Base-by-base conservation (phyloP, 1,284 basidiomycete species). In the Apiotrichum gracile region DNA sequence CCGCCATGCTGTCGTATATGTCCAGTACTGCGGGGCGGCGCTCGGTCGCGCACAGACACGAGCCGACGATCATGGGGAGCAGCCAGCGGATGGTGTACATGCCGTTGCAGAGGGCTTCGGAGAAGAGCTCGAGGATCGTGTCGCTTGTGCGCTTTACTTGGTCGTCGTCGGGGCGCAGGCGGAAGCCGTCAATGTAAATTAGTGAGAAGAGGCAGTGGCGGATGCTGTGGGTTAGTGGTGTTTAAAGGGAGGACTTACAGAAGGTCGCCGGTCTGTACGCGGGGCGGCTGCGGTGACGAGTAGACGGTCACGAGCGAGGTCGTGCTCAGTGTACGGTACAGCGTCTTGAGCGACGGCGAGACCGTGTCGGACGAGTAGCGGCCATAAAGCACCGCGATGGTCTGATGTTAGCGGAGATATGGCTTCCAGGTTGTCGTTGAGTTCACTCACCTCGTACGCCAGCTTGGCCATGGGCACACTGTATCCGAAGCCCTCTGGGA, bases 81-180 rank as follows among this genome's bases (percentile, higher is more conserved):
- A 51, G 43, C 54, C 54, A 56, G 22, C 54, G 54, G 45, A 49
- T 49, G 3, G 49, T 55, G 54, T 51, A 55, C 27, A 51, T 47
- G 9, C 51, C 54, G 19, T 47, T 42, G 22, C 48, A 49, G 1
- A 56, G 50, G 4, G 47, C 54, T n/a, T 56, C 54, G 17, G 41
- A 47, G 33, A 49, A 52, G 6, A 56, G 47, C 43, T 56, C 54
- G 14, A 56, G 50, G 21, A 56, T 56, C 31, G 50, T 51, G 31
- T 51, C 54, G 35, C 41, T 49, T 6, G 47, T 40, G 5, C 37
- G 29, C 13, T 35, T 19, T 9, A 56, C 37, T 31, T 51, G 46
- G 9, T 35, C 29, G 26, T 56, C 50, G 31, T 34, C 33, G 2
- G 50, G 40, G 0, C 31, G 27, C 8, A 56, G 31, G 14, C 26